Evolutionary conservation across 2,329 filamentous ascomycete genomes (phyloP).

Genomic region (Ascochyta viciae-villosae): DNA sequence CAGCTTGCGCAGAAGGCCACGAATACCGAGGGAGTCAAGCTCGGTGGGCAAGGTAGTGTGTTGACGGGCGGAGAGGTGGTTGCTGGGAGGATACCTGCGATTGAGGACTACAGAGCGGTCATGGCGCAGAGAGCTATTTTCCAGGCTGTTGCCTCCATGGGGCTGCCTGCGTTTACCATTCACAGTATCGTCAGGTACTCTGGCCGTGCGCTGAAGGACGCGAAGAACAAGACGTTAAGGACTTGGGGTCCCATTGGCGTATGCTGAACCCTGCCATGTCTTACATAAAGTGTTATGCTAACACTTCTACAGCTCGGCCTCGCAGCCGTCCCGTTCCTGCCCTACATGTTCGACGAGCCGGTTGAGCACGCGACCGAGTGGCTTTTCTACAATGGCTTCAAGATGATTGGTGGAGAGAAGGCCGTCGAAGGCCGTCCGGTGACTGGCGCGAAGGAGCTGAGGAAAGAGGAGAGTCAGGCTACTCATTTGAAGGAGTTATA

Average conservation of each 20-base stretch:
- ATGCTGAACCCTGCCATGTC: constrained; percentile 50
- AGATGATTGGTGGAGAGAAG: constrained; percentile 70
- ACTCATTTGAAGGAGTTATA: constrained; percentile 51
- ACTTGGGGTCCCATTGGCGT: constrained; percentile 93
- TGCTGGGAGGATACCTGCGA: constrained; percentile 65
- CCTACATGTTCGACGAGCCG: constrained; percentile 86
- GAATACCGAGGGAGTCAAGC: constrained; percentile 31
- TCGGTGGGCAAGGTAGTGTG: constrained; percentile 24
- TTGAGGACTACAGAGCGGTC: constrained; percentile 90
- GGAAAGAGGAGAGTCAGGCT: constrained; percentile 42
- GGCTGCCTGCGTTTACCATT: constrained; percentile 89
- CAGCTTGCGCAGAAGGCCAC: constrained; percentile 33
- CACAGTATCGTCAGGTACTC: constrained; percentile 92
- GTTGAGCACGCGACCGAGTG: constrained; percentile 92
- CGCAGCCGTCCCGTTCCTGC: constrained; percentile 77
- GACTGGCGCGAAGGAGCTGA: constrained; percentile 48
- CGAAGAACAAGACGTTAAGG: constrained; percentile 75
- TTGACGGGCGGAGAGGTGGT: constrained; percentile 33
- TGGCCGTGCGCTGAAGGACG: constrained; percentile 81
- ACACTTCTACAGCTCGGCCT: constrained; percentile 60
- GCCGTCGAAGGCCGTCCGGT: constrained; percentile 57
- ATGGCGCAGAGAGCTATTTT: constrained; percentile 92
- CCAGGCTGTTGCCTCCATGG: constrained; percentile 91
- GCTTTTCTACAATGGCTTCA: constrained; percentile 84
- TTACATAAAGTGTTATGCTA: constrained; percentile 1